Percentiles rank a stretch among this genome's conserved stretches.
phyloP scores from a whole-genome alignment of 495 filamentous ascomycete species.

The Trichoderma erinaceum region DNA sequence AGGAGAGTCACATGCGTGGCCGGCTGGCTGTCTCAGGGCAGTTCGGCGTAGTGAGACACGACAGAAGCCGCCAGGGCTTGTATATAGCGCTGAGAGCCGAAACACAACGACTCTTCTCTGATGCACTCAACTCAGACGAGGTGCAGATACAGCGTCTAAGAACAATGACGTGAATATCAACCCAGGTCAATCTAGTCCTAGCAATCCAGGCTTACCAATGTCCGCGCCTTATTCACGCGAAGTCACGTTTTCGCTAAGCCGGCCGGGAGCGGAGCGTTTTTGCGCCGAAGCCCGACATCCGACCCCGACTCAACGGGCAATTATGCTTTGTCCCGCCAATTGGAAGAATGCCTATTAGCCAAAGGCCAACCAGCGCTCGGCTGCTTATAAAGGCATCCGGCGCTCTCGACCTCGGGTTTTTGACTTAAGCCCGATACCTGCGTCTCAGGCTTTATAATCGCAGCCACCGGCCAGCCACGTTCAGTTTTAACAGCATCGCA shows the following conservation, averaged over 20 bases:
- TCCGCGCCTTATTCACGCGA: background rate
- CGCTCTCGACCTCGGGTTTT: background rate
- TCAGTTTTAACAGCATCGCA: background rate
- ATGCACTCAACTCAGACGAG: background rate
- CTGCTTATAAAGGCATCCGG: background rate
- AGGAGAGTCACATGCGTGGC: background rate
- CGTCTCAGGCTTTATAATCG: background rate
- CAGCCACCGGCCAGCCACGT: background rate
- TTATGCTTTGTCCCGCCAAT: background rate
- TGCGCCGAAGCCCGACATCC: conserved; percentile 4
- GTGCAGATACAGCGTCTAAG: background rate
- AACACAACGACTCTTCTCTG: background rate
- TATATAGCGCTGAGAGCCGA: background rate
- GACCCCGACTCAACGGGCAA: background rate
- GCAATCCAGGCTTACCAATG: conserved; percentile 7
- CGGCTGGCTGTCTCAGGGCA: background rate
- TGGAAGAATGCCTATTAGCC: background rate
- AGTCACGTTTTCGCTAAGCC: background rate
- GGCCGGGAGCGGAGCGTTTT: background rate
- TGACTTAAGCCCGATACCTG: background rate
- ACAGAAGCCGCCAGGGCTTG: background rate
- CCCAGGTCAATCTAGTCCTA: background rate
- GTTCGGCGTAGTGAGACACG: background rate
- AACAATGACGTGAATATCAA: background rate
- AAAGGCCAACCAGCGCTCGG: background rate